phyloP scores from a whole-genome alignment of 2,329 filamentous ascomycete genomes.

The Lecanicillium sp. region DNA sequence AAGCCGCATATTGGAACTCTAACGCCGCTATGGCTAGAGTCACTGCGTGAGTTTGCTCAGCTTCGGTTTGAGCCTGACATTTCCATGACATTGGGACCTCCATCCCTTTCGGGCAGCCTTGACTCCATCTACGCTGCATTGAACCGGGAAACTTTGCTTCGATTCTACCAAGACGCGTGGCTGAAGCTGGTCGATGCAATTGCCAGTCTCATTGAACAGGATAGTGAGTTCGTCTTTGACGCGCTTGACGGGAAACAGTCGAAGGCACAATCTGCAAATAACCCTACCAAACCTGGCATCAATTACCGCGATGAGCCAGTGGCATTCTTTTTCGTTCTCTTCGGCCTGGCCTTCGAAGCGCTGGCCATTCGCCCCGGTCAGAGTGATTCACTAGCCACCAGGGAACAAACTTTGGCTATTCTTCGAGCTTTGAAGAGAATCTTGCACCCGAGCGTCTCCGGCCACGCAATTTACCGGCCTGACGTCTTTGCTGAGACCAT shows the following conservation, averaged over 20 bases:
- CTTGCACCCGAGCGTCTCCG: constrained; percentile 84
- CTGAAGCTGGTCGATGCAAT: constrained; percentile 95
- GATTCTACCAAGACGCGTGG: constrained; percentile 97
- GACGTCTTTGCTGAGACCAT: constrained; percentile 96
- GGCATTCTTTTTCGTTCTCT: constrained; percentile 97
- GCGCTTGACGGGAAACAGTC: constrained; percentile 79
- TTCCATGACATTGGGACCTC: constrained; percentile 77
- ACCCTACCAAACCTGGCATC: constrained; percentile 65
- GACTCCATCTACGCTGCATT: constrained; percentile 92
- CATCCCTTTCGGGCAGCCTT: constrained; percentile 73
- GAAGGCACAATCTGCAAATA: constrained; percentile 37
- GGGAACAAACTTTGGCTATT: constrained; percentile 79
- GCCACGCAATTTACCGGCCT: constrained; percentile 92
- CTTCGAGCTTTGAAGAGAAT: constrained; percentile 91
- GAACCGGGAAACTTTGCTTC: constrained; percentile 85
- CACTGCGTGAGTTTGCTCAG: constrained; percentile 85
- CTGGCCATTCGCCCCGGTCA: constrained; percentile 66
- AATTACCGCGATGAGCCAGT: constrained; percentile 98
- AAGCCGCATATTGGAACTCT: constrained; percentile 83
- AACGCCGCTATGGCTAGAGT: constrained; percentile 89
- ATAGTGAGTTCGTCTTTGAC: constrained; percentile 96
- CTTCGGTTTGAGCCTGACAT: constrained; percentile 95
- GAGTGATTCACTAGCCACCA: constrained; percentile 49
- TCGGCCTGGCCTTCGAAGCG: constrained; percentile 93
- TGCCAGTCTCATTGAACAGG: constrained; percentile 92